Evolutionary conservation across 1,284 basidiomycete genomes (phyloP).

Genomic region (Phellopilus nigrolimitatus): DNA sequence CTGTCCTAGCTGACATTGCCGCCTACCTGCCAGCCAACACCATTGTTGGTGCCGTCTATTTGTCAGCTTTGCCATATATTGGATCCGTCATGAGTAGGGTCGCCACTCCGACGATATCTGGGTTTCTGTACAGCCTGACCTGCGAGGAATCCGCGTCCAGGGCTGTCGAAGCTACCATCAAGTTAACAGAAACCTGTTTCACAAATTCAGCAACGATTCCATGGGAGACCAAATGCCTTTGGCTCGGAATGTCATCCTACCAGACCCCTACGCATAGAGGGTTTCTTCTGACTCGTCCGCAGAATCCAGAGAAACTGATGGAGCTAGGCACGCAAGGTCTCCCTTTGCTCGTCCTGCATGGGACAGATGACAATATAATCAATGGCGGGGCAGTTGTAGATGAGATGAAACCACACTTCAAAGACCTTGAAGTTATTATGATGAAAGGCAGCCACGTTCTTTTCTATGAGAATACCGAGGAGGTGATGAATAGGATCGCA

Average conservation of each 20-base stretch:
- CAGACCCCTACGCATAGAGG: neutral
- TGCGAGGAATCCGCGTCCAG: neutral
- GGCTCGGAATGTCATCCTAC: slow-evolving; percentile 1
- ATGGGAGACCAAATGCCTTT: slow-evolving; percentile 7
- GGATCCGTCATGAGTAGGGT: slow-evolving; percentile 19
- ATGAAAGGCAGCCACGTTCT: slow-evolving; percentile 7
- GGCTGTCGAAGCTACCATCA: neutral
- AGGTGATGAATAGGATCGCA: neutral
- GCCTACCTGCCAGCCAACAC: slow-evolving; percentile 20
- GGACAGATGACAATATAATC: neutral
- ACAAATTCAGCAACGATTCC: neutral
- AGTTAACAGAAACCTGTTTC: neutral
- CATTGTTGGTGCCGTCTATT: slow-evolving; percentile 23
- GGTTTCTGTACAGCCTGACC: neutral
- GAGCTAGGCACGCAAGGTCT: neutral
- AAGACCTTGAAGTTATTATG: neutral
- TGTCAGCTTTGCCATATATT: slow-evolving; percentile 24
- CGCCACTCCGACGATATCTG: neutral
- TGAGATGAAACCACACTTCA: slow-evolving; percentile 1
- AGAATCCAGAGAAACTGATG: neutral
- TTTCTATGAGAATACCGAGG: slow-evolving; percentile 2
- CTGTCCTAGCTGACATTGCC: slow-evolving; percentile 24
- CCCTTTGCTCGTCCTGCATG: neutral
- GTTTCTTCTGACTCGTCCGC: neutral
- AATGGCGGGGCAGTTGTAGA: neutral